Percentiles rank a stretch among this genome's conserved stretches.
Conservation (phyloP, 225 moss, liverwort and hornwort genomes). For the Polytrichum formosum region DNA sequence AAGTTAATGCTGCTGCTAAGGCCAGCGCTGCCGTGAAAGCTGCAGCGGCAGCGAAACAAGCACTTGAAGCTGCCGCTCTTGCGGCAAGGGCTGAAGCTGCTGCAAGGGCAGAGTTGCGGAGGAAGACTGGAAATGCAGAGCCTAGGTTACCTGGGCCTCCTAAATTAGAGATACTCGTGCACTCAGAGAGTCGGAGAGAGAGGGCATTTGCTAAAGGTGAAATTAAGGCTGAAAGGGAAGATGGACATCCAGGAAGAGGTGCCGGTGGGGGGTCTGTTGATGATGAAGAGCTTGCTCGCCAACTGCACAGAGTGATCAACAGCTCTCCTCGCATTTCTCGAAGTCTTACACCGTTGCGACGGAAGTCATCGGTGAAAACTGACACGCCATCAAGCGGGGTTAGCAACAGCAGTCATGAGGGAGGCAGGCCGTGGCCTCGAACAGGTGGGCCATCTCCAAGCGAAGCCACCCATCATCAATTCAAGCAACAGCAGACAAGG, state of each 20-base stretch:
- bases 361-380: slow-evolving; percentile 50
- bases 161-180: slow-evolving; percentile 51
- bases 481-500: slow-evolving; percentile 67
- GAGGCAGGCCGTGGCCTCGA: slow-evolving; percentile 55
- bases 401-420: slow-evolving; percentile 58
- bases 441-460: slow-evolving; percentile 28
- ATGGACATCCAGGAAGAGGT: slow-evolving; percentile 28
- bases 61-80: slow-evolving; percentile 83
- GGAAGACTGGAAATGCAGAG: slow-evolving; percentile 44
- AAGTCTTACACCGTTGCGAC: slow-evolving; percentile 58
- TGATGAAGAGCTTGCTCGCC: slow-evolving; percentile 88
- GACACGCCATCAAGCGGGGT: slow-evolving; percentile 53
- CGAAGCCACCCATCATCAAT: slow-evolving; percentile 34
- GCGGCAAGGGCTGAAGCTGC: slow-evolving; percentile 61
- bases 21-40: slow-evolving; percentile 79
- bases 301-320: slow-evolving; percentile 88
- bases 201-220: slow-evolving; percentile 38
- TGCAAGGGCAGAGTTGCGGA: slow-evolving; percentile 55
- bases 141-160: slow-evolving; percentile 15
- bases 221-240: slow-evolving; percentile 55
- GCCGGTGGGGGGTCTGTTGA: slow-evolving; percentile 44
- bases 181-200: slow-evolving; percentile 43
- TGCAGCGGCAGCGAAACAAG: slow-evolving; percentile 76
- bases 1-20: slow-evolving; percentile 74
- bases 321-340: slow-evolving; percentile 91